phyloP scores from a whole-genome alignment of 2,329 filamentous ascomycete genomes.

The Pyrenochaeta sp. region DNA sequence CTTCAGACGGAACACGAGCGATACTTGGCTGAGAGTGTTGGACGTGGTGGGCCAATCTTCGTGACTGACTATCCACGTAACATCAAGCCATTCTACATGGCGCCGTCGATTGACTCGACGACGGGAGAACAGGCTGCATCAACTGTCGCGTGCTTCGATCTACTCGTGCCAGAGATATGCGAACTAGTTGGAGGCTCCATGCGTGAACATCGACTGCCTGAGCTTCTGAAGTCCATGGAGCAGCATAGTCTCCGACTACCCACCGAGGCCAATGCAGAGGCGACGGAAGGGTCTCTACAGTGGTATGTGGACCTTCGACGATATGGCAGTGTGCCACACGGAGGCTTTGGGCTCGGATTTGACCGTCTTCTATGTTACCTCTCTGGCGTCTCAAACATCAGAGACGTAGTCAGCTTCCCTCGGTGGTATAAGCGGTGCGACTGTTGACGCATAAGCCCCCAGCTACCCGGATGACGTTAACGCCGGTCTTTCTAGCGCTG shows the following conservation, averaged over 20 bases:
- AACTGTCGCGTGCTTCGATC: slow-evolving; percentile 90
- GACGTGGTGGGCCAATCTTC: slow-evolving; percentile 76
- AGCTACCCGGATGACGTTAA: slow-evolving; percentile 13
- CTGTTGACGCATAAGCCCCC: slow-evolving; percentile 45
- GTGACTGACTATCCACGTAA: slow-evolving; percentile 90
- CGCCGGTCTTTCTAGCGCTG: slow-evolving; percentile 6
- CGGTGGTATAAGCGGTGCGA: slow-evolving; percentile 70
- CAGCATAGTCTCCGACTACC: slow-evolving; percentile 67
- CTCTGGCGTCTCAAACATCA: slow-evolving; percentile 79
- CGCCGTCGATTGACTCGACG: slow-evolving; percentile 52
- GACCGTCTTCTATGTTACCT: slow-evolving; percentile 87
- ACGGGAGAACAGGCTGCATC: slow-evolving; percentile 18
- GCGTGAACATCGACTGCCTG: slow-evolving; percentile 79
- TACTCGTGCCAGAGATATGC: slow-evolving; percentile 84
- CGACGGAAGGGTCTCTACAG: slow-evolving; percentile 59
- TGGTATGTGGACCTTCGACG: slow-evolving; percentile 91
- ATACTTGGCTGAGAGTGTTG: slow-evolving; percentile 76
- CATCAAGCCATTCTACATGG: slow-evolving; percentile 94
- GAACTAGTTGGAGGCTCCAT: slow-evolving; percentile 90
- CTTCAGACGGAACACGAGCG: slow-evolving; percentile 93
- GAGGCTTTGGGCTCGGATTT: slow-evolving; percentile 89
- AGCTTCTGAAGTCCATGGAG: slow-evolving; percentile 75
- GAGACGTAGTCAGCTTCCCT: slow-evolving; percentile 87
- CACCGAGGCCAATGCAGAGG: slow-evolving; percentile 19
- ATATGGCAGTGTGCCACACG: slow-evolving; percentile 91